phyloP scores from a whole-genome alignment of 495 filamentous ascomycete genomes.

The Evernia prunastri region DNA sequence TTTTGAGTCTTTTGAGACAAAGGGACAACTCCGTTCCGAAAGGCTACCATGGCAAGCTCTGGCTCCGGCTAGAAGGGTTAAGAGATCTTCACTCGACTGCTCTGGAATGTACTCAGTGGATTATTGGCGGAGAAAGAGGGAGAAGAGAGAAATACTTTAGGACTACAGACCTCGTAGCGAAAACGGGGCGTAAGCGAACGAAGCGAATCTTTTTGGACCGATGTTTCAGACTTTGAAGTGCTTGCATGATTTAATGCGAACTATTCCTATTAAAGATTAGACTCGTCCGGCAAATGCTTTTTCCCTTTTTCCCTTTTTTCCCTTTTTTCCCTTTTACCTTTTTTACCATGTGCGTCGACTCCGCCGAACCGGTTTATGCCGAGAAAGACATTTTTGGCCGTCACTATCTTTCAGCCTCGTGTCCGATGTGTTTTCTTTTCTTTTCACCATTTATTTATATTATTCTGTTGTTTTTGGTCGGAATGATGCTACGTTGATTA shows the following conservation, averaged over 20 bases:
- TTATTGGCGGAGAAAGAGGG: not conserved
- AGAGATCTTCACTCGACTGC: not conserved
- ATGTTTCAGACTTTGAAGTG: slow-evolving; percentile 1
- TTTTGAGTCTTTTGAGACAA: too few relatives aligned
- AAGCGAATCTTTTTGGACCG: not conserved
- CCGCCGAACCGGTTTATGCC: not conserved
- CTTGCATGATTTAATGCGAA: not conserved
- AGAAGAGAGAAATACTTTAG: too few relatives aligned
- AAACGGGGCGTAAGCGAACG: not conserved
- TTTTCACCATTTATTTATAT: too few relatives aligned
- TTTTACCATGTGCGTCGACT: too few relatives aligned
- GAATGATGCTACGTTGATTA: not conserved
- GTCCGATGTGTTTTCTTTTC: not conserved
- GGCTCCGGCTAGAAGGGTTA: not conserved
- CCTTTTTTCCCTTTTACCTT: too few relatives aligned
- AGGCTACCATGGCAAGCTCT: not conserved
- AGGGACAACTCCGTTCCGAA: not conserved
- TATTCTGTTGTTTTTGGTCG: not conserved
- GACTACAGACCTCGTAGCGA: not conserved
- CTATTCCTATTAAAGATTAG: not conserved
- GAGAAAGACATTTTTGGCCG: not conserved
- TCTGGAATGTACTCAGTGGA: too few relatives aligned
- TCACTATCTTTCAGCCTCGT: not conserved
- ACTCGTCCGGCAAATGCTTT: not conserved
- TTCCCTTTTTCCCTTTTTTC: too few relatives aligned